Evolutionary conservation across 2,329 filamentous ascomycete species (phyloP).

Genomic region (Pseudopyricularia cyperi): DNA sequence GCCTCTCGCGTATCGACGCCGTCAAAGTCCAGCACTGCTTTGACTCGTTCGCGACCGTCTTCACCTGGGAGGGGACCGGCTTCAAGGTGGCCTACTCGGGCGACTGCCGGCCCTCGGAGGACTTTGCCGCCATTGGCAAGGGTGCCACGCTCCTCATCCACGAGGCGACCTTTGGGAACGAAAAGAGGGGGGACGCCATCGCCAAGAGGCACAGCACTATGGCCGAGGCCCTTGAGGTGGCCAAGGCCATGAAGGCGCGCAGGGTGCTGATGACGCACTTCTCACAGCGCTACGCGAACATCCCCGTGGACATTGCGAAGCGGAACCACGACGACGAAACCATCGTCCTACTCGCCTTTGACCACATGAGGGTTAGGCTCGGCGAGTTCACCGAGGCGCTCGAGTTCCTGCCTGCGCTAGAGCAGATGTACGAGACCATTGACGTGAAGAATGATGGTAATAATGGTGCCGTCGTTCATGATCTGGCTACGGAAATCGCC

Average conservation of each 20-base stretch:
- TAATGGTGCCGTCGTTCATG: not conserved
- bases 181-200: constrained; percentile 60
- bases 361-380: constrained; percentile 63
- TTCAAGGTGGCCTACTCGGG: constrained; percentile 90
- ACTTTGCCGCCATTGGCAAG: constrained; percentile 58
- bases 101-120: constrained; percentile 68
- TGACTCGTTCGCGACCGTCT: constrained; percentile 59
- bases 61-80: constrained; percentile 59
- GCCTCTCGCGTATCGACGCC: constrained; percentile 54
- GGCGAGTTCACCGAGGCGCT: constrained; percentile 55
- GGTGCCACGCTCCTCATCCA: constrained; percentile 79
- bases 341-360: constrained; percentile 62
- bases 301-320: constrained; percentile 25
- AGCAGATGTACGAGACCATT: constrained; percentile 10
- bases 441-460: not conserved
- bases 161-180: constrained; percentile 92
- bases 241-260: constrained; percentile 63
- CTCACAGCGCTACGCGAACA: constrained; percentile 81
- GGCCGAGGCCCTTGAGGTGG: constrained; percentile 70
- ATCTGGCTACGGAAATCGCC: not conserved
- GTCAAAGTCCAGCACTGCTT: constrained; percentile 66
- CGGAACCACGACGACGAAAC: constrained; percentile 29
- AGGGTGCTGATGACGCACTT: constrained; percentile 86
- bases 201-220: constrained; percentile 90
- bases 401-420: constrained; percentile 10